Conservation (phyloP, 306 rosid genomes). For the Arachis stenosperma region DNA sequence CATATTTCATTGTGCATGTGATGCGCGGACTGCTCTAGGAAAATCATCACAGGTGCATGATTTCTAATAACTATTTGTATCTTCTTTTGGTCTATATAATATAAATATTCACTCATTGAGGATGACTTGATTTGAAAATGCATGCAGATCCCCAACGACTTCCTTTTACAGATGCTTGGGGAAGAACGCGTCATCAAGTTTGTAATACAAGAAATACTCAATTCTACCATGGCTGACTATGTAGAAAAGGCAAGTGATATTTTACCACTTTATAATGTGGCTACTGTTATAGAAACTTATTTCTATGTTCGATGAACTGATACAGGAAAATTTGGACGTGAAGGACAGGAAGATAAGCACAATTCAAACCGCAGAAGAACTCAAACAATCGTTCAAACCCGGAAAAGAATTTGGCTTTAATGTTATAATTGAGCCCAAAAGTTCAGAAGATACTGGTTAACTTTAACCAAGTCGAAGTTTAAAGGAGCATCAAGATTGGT, state of each 20-base stretch:
- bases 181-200: slow-evolving; percentile 75
- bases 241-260: slow-evolving; percentile 58
- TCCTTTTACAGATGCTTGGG: slow-evolving; percentile 73
- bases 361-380: slow-evolving; percentile 65
- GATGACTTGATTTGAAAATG: slow-evolving; percentile 36
- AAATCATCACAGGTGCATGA: slow-evolving; percentile 76
- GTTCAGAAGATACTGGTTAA: slow-evolving; percentile 35
- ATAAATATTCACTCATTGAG: slow-evolving; percentile 2
- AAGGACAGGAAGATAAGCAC: slow-evolving; percentile 77
- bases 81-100: not conserved
- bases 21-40: slow-evolving; percentile 56
- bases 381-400: slow-evolving; percentile 57
- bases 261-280: slow-evolving; percentile 11
- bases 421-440: slow-evolving; percentile 65
- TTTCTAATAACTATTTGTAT: slow-evolving; percentile 31
- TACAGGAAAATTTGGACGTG: slow-evolving; percentile 76
- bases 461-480: slow-evolving; percentile 24
- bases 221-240: slow-evolving; percentile 74
- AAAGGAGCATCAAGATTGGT: slow-evolving; percentile 3
- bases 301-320: slow-evolving; percentile 17
- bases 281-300: slow-evolving; percentile 8
- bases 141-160: slow-evolving; percentile 73
- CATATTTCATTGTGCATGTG: slow-evolving; percentile 46
- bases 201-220: slow-evolving; percentile 80
- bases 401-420: slow-evolving; percentile 75